phyloP scores from a whole-genome alignment of 129 eudicot genomes.

The Rutidosis leptorrhynchoides region DNA sequence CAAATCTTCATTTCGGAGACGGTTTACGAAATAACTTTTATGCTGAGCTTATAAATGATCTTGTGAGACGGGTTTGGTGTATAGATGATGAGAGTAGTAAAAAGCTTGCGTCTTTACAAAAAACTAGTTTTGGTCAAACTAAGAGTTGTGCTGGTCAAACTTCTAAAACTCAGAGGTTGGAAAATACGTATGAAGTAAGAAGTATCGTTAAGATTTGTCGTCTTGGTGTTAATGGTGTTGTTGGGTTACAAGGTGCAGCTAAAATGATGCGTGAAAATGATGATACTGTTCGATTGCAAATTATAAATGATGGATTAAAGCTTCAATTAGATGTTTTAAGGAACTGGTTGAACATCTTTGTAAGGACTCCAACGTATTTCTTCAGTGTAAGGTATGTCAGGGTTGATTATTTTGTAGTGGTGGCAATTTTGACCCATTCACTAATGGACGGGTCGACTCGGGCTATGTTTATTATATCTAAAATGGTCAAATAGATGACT shows the following conservation, averaged over 20 bases:
- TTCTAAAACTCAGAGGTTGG: conserved; percentile 30
- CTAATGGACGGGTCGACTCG: neutral
- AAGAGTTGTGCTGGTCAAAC: conserved; percentile 22
- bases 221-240: conserved; percentile 41
- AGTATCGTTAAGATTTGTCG: conserved; percentile 38
- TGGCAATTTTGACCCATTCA: neutral
- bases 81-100: conserved; percentile 48
- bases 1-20: conserved; percentile 22
- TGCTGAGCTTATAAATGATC: conserved; percentile 48
- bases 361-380: conserved; percentile 54
- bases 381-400: conserved; percentile 55
- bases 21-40: conserved; percentile 27
- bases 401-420: neutral
- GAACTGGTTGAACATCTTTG: conserved; percentile 55
- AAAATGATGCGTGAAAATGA: conserved; percentile 17
- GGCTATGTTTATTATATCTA: conserved; percentile 1
- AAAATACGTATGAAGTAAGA: conserved; percentile 37
- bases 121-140: conserved; percentile 34
- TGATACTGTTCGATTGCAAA: conserved; percentile 26
- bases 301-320: conserved; percentile 31
- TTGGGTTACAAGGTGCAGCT: conserved; percentile 44
- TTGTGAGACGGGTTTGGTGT: conserved; percentile 48
- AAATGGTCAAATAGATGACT: neutral
- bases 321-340: conserved; percentile 37
- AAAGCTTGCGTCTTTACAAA: conserved; percentile 44